Evolutionary conservation across 2,329 filamentous ascomycete species (phyloP), one percentile per base, ranked within the genome.

Genomic region (Onygena corvina): DNA sequence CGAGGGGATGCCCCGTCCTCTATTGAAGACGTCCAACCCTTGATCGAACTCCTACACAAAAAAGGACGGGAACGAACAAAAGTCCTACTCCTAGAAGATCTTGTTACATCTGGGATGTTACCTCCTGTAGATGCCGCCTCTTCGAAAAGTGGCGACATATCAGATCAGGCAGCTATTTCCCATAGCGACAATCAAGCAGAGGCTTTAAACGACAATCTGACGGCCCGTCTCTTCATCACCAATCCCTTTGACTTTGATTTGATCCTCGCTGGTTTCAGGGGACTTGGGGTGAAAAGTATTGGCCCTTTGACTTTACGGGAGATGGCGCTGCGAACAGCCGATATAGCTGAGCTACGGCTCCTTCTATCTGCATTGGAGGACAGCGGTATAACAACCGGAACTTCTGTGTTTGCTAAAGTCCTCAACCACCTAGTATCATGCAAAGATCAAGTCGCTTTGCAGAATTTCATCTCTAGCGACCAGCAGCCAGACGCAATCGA

Each of bases 211-310:
- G 86, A 92, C 62, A 67, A 71, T 0, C 75, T 93, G 25, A 83
- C 84, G 14, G 84, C 88, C n/a, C 77, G 81, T 54, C 80, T 87
- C 69, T 89, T 94, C 61, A 88, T 88, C 7, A 84, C 81, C 1
- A 81, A 73, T 50, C 84, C 85, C 63, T 75, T 92, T 18, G 77
- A 81, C 1, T 71, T 88, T 7, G 80, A 89, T 50, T 76, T 83
- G 55, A 79, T 86, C 21, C 78, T 93, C 49, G 76, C 76, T 29
- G 75, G 84, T 4, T 69, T 92, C 14, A 73, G 76, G 50, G 78
- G 84, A 58, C 76, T 94, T 47, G 84, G 84, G 1, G 70, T 93
- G 3, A 72, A 78, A 44, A 70, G 73, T 30, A 82, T 94, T 53
- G 88, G 88, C 0, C 83, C 87, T 0, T 68, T 83, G 14, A 84